Percentiles rank a stretch among this genome's conserved stretches.
Evolutionary conservation across 2,329 filamentous ascomycete species (phyloP).

Genomic region (Ophiostoma novo-ulmi): DNA sequence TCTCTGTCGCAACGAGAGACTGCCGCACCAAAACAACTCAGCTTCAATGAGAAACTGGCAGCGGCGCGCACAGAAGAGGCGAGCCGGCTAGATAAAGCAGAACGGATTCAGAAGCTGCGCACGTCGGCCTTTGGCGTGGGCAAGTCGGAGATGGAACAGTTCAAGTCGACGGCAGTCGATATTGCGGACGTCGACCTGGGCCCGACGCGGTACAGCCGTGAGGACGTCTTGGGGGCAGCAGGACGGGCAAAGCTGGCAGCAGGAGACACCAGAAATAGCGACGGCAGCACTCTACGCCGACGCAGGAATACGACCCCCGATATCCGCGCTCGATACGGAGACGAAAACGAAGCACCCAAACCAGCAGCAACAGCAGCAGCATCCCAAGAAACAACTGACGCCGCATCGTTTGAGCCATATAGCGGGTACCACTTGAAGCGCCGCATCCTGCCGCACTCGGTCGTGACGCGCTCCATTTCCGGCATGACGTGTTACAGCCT

Average conservation of each 20-base stretch:
- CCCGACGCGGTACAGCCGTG: constrained; percentile 55
- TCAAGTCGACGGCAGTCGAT: constrained; percentile 53
- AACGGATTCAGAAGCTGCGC: constrained; percentile 49
- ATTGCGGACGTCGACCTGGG: constrained; percentile 46
- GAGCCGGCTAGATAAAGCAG: constrained; percentile 46
- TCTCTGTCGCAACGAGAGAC: neutral
- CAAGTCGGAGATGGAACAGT: constrained; percentile 54
- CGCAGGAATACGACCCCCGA: constrained; percentile 44
- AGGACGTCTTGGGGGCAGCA: constrained; percentile 51
- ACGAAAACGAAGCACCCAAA: neutral
- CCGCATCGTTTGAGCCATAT: constrained; percentile 70
- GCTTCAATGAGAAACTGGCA: constrained; percentile 82
- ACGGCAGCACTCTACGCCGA: constrained; percentile 31
- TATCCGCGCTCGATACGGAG: constrained; percentile 24
- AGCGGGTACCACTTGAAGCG: constrained; percentile 79
- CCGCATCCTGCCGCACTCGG: constrained; percentile 74
- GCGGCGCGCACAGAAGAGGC: constrained; percentile 58
- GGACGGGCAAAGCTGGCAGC: neutral
- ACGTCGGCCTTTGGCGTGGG: constrained; percentile 54
- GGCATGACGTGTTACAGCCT: constrained; percentile 73
- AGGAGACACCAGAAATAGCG: neutral
- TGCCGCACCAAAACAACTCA: constrained; percentile 39
- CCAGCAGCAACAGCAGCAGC: neutral
- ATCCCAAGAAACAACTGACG: neutral
- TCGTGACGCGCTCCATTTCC: constrained; percentile 70